Percentiles rank a stretch among this genome's conserved stretches.
These are phyloP conservation scores for Cordyceps tenuipes DNA, from an alignment of 2,329 filamentous ascomycete species.

Conservation along the genomic window DNA sequence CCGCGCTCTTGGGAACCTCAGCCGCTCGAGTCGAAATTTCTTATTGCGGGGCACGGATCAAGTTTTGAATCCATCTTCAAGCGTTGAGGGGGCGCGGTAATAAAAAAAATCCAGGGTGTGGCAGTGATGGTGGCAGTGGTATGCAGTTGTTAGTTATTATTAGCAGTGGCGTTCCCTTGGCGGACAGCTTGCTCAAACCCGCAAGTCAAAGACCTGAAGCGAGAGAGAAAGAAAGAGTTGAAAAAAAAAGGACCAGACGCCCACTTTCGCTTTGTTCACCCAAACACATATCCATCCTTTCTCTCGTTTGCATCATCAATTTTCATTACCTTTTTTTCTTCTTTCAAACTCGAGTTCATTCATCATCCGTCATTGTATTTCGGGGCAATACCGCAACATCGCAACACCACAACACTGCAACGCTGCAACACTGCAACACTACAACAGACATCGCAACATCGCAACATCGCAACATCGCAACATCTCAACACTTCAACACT, in stretches of 20 bases:
- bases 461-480: not conserved
- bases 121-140: too few species aligned
- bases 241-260: not conserved
- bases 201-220: not conserved
- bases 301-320: not conserved
- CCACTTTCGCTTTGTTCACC: not conserved
- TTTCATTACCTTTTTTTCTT: not conserved
- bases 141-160: not conserved
- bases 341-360: not conserved
- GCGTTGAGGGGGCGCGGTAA: not conserved
- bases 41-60: not conserved
- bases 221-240: not conserved
- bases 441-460: not conserved
- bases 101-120: not conserved
- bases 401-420: not conserved
- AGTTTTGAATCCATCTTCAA: not conserved
- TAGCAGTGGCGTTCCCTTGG: not conserved
- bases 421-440: not conserved
- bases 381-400: not conserved
- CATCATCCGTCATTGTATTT: not conserved
- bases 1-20: not conserved
- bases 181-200: not conserved
- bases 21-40: slow-evolving; percentile 4
- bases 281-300: not conserved
- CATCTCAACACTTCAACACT: too few species aligned